Evolutionary conservation across 495 filamentous ascomycete species (phyloP).

Genomic region (Penicillium fimorum): DNA sequence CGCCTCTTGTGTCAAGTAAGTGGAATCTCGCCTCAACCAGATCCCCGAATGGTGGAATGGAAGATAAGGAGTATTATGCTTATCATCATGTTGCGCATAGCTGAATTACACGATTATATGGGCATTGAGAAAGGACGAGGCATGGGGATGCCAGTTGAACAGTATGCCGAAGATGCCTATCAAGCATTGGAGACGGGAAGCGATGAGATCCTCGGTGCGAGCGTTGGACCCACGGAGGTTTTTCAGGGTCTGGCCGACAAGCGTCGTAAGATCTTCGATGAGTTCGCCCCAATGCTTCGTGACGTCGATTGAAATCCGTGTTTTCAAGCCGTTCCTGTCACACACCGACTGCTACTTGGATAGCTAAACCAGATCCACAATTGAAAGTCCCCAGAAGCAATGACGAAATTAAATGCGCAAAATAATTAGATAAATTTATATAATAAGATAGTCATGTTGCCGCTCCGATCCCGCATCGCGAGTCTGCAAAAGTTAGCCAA

Average conservation of each 20-base stretch:
- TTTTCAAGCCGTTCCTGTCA: neutral
- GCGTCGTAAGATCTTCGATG: slow-evolving; percentile 31
- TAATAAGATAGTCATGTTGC: slow-evolving; percentile 31
- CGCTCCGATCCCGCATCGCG: slow-evolving; percentile 13
- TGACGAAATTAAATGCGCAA: neutral
- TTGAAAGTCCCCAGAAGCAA: neutral
- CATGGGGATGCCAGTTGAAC: slow-evolving; percentile 59
- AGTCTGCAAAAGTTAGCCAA: slow-evolving; percentile 19
- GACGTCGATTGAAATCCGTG: neutral
- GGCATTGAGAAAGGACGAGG: slow-evolving; percentile 36
- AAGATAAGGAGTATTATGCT: neutral
- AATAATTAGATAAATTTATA: slow-evolving; percentile 7
- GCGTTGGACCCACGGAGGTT: slow-evolving; percentile 26
- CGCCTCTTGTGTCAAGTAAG: slow-evolving; percentile 63
- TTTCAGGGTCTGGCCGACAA: slow-evolving; percentile 38
- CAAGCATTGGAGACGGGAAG: slow-evolving; percentile 48
- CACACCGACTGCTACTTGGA: neutral
- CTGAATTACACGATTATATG: slow-evolving; percentile 46
- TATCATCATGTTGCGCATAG: slow-evolving; percentile 12
- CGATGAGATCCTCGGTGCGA: slow-evolving; percentile 42
- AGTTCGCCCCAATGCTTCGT: slow-evolving; percentile 19
- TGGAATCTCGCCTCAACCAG: neutral
- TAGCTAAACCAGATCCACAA: neutral
- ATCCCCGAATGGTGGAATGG: neutral
- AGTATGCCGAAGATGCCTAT: slow-evolving; percentile 59